Evolutionary conservation across 305 asterid species (phyloP).

Genomic region (Withania somnifera): DNA sequence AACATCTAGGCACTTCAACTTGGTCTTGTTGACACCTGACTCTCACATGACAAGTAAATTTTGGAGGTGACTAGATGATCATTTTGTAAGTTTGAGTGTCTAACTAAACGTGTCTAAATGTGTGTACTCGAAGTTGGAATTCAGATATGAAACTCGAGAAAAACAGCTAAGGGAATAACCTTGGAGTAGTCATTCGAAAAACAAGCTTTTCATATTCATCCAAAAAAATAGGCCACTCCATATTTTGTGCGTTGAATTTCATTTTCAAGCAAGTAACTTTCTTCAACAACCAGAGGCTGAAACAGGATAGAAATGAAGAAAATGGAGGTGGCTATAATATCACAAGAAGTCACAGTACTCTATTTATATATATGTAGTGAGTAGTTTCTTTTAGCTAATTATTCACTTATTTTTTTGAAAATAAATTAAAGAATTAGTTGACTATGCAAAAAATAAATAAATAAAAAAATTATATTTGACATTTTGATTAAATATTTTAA

Average conservation of each 20-base stretch:
- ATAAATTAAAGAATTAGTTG: background rate
- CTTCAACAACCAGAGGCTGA: background rate
- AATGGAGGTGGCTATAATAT: too few species aligned
- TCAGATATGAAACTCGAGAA: background rate
- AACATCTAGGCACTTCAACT: too few species aligned
- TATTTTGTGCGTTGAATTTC: conserved; percentile 4
- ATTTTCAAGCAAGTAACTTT: background rate
- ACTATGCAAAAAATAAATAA: background rate
- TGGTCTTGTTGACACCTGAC: too few species aligned
- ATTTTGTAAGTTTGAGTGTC: too few species aligned
- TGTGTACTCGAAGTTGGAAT: too few species aligned
- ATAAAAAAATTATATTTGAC: background rate
- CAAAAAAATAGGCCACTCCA: conserved; percentile 66
- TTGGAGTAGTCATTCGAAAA: conserved; percentile 76
- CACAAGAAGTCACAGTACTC: too few species aligned
- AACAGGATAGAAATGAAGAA: too few species aligned
- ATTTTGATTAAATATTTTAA: background rate
- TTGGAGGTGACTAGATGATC: too few species aligned
- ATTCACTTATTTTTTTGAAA: background rate
- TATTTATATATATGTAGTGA: too few species aligned
- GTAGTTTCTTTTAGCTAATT: background rate
- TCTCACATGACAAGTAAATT: too few species aligned
- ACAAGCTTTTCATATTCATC: conserved; percentile 93
- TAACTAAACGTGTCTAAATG: too few species aligned
- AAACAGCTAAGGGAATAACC: conserved; percentile 21